Evolutionary conservation across 2,329 filamentous ascomycete species (phyloP).

Genomic region (Didymella segeticola): DNA sequence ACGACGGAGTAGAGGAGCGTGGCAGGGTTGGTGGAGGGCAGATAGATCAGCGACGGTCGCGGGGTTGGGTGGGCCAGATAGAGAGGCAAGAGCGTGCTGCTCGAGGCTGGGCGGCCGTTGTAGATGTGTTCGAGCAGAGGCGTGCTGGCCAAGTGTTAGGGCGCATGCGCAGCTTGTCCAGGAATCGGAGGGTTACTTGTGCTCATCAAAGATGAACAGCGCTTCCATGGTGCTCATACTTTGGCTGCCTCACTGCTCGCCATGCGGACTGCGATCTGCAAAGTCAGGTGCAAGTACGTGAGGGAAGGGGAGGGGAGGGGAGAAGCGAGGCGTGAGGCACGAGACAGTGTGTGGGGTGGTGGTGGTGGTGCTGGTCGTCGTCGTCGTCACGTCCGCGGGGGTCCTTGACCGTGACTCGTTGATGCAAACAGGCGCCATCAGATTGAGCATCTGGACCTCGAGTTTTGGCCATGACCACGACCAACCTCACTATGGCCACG

Average conservation of each 20-base stretch:
- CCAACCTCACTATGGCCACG: conserved; percentile 22
- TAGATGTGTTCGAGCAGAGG: conserved; percentile 90
- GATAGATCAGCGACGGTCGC: conserved; percentile 84
- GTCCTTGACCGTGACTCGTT: no score
- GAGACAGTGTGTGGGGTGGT: conserved; percentile 25
- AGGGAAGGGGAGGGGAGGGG: no score
- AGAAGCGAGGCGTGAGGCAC: conserved; percentile 17
- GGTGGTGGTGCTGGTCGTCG: no score
- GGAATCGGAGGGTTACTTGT: conserved; percentile 68
- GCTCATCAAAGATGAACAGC: conserved; percentile 95
- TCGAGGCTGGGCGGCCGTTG: conserved; percentile 78
- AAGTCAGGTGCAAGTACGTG: no score
- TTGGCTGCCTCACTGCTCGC: conserved; percentile 26
- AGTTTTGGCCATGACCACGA: not conserved
- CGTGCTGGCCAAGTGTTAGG: conserved; percentile 63
- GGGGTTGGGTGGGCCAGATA: conserved; percentile 84
- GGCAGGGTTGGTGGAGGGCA: conserved; percentile 80
- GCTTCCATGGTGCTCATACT: conserved; percentile 81
- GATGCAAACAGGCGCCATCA: no score
- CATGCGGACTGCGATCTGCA: conserved; percentile 23
- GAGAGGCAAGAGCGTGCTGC: conserved; percentile 78
- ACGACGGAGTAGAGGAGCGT: conserved; percentile 86
- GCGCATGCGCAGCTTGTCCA: not conserved
- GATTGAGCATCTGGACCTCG: no score
- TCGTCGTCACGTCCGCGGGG: no score